Evolutionary conservation across 345 rosid genomes (phyloP).

Genomic region (Hypericum perforatum): DNA sequence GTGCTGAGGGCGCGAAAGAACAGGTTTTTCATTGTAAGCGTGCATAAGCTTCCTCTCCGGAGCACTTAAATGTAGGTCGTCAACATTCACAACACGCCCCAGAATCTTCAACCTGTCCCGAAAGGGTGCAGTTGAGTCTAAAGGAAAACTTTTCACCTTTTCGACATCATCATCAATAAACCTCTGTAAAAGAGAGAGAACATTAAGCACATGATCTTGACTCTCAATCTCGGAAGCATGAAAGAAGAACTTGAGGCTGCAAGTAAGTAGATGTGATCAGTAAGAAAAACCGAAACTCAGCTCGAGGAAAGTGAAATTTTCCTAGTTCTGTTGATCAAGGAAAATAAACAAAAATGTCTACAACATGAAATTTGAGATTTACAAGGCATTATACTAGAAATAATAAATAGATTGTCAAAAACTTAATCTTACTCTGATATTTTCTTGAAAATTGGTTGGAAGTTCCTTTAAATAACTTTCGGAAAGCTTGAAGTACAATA

Average conservation of each 20-base stretch:
- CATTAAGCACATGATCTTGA: neutral
- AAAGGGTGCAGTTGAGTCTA: constrained; percentile 5
- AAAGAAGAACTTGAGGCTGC: too few species aligned
- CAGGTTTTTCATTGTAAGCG: constrained; percentile 9
- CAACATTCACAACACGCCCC: constrained; percentile 9
- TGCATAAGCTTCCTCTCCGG: constrained; percentile 10
- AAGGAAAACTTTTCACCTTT: constrained; percentile 5
- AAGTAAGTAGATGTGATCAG: too few species aligned
- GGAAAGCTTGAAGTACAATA: constrained; percentile 5
- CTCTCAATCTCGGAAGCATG: too few species aligned
- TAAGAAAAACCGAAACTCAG: too few species aligned
- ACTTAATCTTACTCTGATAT: constrained; percentile 2
- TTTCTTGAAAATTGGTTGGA: constrained; percentile 7
- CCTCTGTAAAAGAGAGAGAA: neutral
- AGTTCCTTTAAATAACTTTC: constrained; percentile 8
- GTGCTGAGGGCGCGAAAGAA: constrained; percentile 8
- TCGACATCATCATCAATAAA: constrained; percentile 8
- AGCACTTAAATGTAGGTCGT: constrained; percentile 4
- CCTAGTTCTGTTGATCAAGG: too few species aligned
- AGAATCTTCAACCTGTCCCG: constrained; percentile 10
- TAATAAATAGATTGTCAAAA: neutral
- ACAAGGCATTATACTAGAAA: neutral
- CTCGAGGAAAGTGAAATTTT: too few species aligned
- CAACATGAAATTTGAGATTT: too few species aligned
- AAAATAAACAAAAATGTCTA: too few species aligned